phyloP scores from a whole-genome alignment of 495 filamentous ascomycete species.

The Bacidia rubella region DNA sequence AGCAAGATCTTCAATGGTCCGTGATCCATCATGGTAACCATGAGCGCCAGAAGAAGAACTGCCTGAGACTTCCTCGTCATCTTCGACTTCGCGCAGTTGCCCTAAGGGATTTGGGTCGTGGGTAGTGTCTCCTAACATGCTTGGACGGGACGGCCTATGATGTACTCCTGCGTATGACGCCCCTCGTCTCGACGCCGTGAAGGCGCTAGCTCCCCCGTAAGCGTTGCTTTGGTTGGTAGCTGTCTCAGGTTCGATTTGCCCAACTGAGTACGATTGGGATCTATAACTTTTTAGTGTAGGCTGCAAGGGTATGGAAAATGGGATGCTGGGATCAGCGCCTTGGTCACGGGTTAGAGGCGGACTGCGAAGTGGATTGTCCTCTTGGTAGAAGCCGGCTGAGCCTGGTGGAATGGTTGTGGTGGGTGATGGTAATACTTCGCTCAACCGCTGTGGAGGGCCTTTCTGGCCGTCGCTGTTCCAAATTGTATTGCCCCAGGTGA shows the following conservation, averaged over 20 bases:
- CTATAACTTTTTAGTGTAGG: constrained; percentile 86
- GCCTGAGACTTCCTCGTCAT: constrained; percentile 60
- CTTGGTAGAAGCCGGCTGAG: constrained; percentile 24
- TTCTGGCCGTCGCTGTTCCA: constrained; percentile 65
- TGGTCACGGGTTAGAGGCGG: constrained; percentile 38
- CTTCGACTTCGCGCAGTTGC: constrained; percentile 70
- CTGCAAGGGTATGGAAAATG: constrained; percentile 80
- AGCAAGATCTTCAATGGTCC: constrained; percentile 59
- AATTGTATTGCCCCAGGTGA: constrained; percentile 63
- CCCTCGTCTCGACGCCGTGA: constrained; percentile 30
- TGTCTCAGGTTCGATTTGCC: constrained; percentile 68
- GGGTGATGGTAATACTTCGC: constrained; percentile 65
- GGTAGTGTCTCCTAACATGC: constrained; percentile 68
- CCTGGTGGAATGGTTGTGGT: constrained; percentile 49
- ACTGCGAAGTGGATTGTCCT: constrained; percentile 38
- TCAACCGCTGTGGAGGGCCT: constrained; percentile 57
- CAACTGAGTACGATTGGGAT: constrained; percentile 93
- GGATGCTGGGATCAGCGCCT: constrained; percentile 50
- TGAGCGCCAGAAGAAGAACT: constrained; percentile 45
- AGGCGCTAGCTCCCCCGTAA: constrained; percentile 27
- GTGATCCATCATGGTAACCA: constrained; percentile 46
- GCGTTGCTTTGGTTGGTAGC: constrained; percentile 29
- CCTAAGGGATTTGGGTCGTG: constrained; percentile 57
- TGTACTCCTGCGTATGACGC: constrained; percentile 54
- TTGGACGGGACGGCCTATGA: constrained; percentile 73